phyloP scores from a whole-genome alignment of 2,329 filamentous ascomycete species.

The Aspergillus spinulosporus region DNA sequence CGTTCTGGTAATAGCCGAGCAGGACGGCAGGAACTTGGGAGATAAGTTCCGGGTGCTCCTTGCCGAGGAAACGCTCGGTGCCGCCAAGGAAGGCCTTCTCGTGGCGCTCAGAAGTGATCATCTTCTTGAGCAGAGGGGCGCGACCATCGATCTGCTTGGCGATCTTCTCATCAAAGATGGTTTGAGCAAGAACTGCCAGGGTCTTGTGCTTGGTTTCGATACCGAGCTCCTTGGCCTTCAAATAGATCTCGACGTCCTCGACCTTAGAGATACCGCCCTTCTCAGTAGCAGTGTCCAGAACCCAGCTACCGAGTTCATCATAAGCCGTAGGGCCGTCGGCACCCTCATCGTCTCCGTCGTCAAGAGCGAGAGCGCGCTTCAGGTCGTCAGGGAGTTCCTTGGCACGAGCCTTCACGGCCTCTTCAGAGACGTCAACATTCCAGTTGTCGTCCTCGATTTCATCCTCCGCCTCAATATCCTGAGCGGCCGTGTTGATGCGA shows the following conservation, averaged over 20 bases:
- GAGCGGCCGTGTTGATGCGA: slow-evolving; percentile 66
- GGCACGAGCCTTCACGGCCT: slow-evolving; percentile 90
- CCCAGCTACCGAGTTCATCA: slow-evolving; percentile 91
- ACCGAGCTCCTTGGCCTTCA: slow-evolving; percentile 94
- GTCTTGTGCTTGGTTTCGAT: slow-evolving; percentile 95
- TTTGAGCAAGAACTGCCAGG: slow-evolving; percentile 86
- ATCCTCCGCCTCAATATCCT: slow-evolving; percentile 69
- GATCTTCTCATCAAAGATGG: slow-evolving; percentile 89
- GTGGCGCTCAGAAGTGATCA: slow-evolving; percentile 87
- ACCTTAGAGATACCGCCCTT: slow-evolving; percentile 75
- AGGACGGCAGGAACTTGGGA: slow-evolving; percentile 80
- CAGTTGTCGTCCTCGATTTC: slow-evolving; percentile 84
- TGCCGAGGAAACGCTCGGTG: slow-evolving; percentile 85
- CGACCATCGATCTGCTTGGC: slow-evolving; percentile 82
- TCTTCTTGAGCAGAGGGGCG: slow-evolving; percentile 84
- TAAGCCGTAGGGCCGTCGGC: slow-evolving; percentile 79
- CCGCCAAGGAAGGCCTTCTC: slow-evolving; percentile 95
- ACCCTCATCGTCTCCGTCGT: slow-evolving; percentile 76
- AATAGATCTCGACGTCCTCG: slow-evolving; percentile 85
- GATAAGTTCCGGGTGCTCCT: slow-evolving; percentile 77
- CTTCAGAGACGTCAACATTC: slow-evolving; percentile 95
- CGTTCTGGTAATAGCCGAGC: slow-evolving; percentile 85
- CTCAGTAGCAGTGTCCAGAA: slow-evolving; percentile 69
- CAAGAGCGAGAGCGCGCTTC: slow-evolving; percentile 84
- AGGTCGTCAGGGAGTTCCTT: slow-evolving; percentile 89